Evolutionary conservation across 148 eudicot genomes (phyloP).

Genomic region (Chenopodium formosanum): DNA sequence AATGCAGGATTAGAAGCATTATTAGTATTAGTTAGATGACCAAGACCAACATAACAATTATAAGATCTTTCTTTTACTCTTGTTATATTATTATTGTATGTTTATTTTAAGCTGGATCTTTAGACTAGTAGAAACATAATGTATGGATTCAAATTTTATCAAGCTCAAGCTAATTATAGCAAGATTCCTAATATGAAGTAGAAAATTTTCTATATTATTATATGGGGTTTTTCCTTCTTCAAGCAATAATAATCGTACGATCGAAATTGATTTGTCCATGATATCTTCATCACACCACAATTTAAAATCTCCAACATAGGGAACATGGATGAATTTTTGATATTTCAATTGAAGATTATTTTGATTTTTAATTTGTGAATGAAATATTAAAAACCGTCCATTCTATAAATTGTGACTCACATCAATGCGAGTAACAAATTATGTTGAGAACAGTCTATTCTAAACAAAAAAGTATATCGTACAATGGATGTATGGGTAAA

Average conservation of each 20-base stretch:
- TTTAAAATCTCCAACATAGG: no score
- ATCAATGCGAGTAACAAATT: no score
- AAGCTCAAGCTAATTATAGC: background rate
- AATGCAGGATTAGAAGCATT: slow-evolving; percentile 9
- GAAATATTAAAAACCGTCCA: no score
- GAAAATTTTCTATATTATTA: background rate
- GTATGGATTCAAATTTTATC: background rate
- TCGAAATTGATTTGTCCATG: no score
- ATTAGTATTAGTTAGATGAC: slow-evolving; percentile 18
- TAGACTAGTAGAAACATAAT: background rate
- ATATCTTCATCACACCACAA: no score
- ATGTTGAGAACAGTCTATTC: no score
- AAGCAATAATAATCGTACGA: background rate
- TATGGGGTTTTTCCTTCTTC: background rate
- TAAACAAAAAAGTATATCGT: no score
- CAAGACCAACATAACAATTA: background rate
- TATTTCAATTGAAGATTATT: no score
- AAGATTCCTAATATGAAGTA: background rate
- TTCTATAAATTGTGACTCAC: no score
- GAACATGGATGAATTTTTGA: no score
- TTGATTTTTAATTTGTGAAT: no score
- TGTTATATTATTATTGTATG: background rate
- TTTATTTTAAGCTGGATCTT: background rate
- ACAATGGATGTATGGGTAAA: no score
- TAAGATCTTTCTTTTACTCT: background rate